phyloP scores from a whole-genome alignment of 345 rosid genomes.

The Isatis tinctoria region DNA sequence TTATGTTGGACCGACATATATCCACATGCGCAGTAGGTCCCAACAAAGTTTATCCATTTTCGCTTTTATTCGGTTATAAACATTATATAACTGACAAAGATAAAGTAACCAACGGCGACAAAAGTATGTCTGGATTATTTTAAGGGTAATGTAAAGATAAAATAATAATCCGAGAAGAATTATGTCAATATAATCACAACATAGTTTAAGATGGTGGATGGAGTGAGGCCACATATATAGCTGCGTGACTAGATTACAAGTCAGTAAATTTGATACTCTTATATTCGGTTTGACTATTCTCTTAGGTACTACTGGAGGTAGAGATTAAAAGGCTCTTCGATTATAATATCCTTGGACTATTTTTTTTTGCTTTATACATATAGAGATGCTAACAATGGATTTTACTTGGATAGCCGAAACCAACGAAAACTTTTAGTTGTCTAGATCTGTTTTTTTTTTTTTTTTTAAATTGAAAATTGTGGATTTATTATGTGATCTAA shows the following conservation, averaged over 20 bases:
- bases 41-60: conserved; percentile 24
- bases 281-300: conserved; percentile 26
- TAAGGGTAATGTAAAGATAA: neutral
- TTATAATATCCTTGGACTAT: neutral
- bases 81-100: conserved; percentile 16
- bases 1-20: conserved; percentile 18
- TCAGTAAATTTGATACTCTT: conserved; percentile 22
- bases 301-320: conserved; percentile 20
- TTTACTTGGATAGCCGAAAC: too few species aligned
- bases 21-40: conserved; percentile 28
- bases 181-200: conserved; percentile 6
- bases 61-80: conserved; percentile 15
- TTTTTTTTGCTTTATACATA: too few species aligned
- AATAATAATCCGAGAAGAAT: conserved; percentile 24
- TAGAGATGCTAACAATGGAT: too few species aligned
- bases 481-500: too few species aligned
- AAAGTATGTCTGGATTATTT: conserved; percentile 18
- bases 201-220: conserved; percentile 16
- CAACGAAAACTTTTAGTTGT: too few species aligned
- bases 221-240: conserved; percentile 18
- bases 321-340: conserved; percentile 9
- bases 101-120: conserved; percentile 30
- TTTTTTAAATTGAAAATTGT: neutral
- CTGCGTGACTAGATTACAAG: conserved; percentile 28
- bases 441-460: neutral